phyloP scores from a whole-genome alignment of 164 flowering plant genomes.

The Euptelea pleiosperma region DNA sequence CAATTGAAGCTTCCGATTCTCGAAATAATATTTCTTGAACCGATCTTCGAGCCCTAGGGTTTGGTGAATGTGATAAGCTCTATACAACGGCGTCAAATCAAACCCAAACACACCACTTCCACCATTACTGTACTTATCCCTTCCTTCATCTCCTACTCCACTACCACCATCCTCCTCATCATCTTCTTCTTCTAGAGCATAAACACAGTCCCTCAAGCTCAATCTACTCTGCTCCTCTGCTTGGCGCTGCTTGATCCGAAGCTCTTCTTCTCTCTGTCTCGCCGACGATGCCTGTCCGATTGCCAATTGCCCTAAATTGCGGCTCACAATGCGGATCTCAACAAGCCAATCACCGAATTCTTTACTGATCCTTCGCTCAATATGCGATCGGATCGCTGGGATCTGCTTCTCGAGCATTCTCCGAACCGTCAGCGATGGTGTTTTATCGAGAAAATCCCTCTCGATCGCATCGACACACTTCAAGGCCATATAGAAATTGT shows the following conservation, averaged over 20 bases:
- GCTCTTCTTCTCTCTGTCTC: constrained; percentile 92
- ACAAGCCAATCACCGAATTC: constrained; percentile 97
- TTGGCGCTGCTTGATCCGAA: constrained; percentile 85
- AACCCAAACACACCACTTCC: constrained; percentile 54
- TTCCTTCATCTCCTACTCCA: constrained; percentile 29
- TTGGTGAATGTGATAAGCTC: constrained; percentile 87
- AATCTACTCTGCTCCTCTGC: constrained; percentile 94
- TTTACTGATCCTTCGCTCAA: constrained; percentile 68
- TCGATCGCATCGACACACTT: constrained; percentile 72
- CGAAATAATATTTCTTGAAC: constrained; percentile 88
- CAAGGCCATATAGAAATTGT: constrained; percentile 77
- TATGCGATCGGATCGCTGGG: constrained; percentile 63
- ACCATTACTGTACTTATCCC: constrained; percentile 29
- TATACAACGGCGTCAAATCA: constrained; percentile 84
- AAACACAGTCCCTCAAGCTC: constrained; percentile 82
- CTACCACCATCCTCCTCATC: constrained; percentile 45
- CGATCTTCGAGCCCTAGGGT: constrained; percentile 78
- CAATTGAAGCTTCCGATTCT: constrained; percentile 86
- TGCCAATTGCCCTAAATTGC: constrained; percentile 91
- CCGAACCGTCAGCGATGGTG: constrained; percentile 65
- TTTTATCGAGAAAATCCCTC: constrained; percentile 38
- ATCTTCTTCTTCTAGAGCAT: constrained; percentile 74
- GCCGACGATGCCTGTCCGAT: constrained; percentile 88
- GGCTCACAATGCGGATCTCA: constrained; percentile 79
- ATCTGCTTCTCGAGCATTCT: constrained; percentile 82